These are phyloP conservation scores for Neurospora sp. DNA, from an alignment of 495 filamentous ascomycete genomes.

Conservation along the genomic window DNA sequence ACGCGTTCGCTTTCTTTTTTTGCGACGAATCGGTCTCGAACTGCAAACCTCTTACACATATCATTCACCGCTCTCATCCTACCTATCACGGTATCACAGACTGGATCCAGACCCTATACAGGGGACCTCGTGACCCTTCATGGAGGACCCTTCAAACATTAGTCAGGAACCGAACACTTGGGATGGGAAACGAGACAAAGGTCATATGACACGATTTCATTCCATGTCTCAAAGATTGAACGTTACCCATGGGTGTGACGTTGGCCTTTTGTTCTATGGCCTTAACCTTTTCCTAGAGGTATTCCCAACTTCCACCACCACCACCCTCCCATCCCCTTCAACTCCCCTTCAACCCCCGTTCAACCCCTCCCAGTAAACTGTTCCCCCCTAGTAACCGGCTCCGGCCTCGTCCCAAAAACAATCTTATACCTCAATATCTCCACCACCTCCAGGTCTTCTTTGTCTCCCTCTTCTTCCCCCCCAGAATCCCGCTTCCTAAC, in stretches of 20 bases:
- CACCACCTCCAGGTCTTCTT: slow-evolving; percentile 48
- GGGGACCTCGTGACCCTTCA: slow-evolving; percentile 6
- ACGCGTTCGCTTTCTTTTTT: background rate
- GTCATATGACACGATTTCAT: slow-evolving; percentile 3
- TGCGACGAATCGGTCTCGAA: background rate
- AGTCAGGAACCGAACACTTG: slow-evolving; percentile 5
- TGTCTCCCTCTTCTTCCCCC: slow-evolving; percentile 4
- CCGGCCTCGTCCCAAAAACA: slow-evolving; percentile 75
- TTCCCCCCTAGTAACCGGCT: slow-evolving; percentile 52
- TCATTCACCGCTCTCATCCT: background rate
- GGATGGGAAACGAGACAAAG: background rate
- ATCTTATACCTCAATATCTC: slow-evolving; percentile 87
- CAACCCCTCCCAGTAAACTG: background rate
- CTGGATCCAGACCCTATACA: background rate
- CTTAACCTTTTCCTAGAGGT: too few species aligned
- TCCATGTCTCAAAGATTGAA: too few species aligned
- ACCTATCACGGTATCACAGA: background rate
- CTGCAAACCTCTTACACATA: background rate
- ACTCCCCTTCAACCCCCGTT: background rate
- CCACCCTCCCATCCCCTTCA: background rate
- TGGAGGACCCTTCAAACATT: slow-evolving; percentile 6
- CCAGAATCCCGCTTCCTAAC: slow-evolving; percentile 31
- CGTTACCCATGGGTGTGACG: too few species aligned
- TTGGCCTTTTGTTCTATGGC: too few species aligned
- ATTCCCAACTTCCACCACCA: background rate